These are phyloP conservation scores for Penicillium robsamsonii DNA, from an alignment of 495 filamentous ascomycete species.

Conservation along the genomic window DNA sequence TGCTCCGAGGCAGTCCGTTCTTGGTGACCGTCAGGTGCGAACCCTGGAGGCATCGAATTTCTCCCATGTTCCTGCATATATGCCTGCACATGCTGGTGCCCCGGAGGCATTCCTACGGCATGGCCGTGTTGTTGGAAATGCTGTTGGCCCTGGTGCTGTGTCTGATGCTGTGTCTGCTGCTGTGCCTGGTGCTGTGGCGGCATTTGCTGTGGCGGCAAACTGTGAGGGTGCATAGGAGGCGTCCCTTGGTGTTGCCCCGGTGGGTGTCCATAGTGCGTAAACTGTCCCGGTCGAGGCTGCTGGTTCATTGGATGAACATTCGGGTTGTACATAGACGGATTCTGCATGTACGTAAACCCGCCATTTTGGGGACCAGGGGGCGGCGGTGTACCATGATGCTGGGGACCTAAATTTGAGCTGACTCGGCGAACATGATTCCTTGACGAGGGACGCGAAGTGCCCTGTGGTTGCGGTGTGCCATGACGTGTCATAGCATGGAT, in stretches of 20 bases:
- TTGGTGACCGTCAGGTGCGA: constrained; percentile 43
- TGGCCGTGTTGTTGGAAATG: constrained; percentile 47
- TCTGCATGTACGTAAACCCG: constrained; percentile 74
- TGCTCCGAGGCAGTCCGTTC: constrained; percentile 42
- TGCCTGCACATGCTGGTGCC: constrained; percentile 55
- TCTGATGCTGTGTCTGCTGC: no score
- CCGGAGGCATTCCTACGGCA: constrained; percentile 25
- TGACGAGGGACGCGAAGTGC: constrained; percentile 75
- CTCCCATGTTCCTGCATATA: constrained; percentile 67
- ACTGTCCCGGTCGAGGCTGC: constrained; percentile 46
- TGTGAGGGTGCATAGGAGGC: constrained; percentile 33
- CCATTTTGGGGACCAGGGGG: constrained; percentile 66
- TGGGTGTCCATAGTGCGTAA: constrained; percentile 48
- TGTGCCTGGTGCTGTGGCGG: constrained; percentile 29
- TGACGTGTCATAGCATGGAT: constrained; percentile 75
- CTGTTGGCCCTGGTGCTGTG: constrained; percentile 32
- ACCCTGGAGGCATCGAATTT: constrained; percentile 52
- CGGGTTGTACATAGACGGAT: constrained; percentile 80
- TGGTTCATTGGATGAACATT: constrained; percentile 53
- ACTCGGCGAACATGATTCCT: constrained; percentile 72
- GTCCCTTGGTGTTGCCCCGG: constrained; percentile 33
- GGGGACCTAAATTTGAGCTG: constrained; percentile 72
- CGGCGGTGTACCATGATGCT: constrained; percentile 54
- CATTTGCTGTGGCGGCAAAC: constrained; percentile 34
- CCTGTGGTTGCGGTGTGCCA: constrained; percentile 77